phyloP scores from a whole-genome alignment of 352 stramenopile genomes.

The Phytopythium litorale region DNA sequence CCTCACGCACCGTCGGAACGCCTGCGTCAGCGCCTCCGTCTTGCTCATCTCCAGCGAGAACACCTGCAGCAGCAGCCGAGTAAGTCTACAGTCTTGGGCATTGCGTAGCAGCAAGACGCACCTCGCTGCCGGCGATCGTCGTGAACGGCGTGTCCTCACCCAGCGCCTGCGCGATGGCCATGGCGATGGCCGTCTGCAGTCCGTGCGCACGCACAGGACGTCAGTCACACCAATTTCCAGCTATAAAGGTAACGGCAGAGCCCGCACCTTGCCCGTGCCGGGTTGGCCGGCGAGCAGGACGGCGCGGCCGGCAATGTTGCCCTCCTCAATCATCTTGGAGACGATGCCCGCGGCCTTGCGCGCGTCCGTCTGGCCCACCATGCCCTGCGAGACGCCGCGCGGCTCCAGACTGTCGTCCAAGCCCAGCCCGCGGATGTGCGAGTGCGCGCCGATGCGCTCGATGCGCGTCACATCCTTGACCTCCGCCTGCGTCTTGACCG shows the following conservation, averaged over 20 bases:
- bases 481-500: constrained; percentile 84
- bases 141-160: constrained; percentile 99
- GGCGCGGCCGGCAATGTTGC: constrained; percentile 96
- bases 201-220: not conserved
- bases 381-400: constrained; percentile 91
- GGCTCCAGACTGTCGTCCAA: constrained; percentile 97
- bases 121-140: constrained; percentile 96
- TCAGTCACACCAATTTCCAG: not conserved
- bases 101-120: not conserved
- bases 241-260: no score
- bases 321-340: constrained; percentile 98
- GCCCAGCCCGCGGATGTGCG: constrained; percentile 97
- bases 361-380: constrained; percentile 95
- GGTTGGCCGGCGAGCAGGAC: constrained; percentile 97
- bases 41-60: constrained; percentile 99
- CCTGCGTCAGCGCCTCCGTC: constrained; percentile 98
- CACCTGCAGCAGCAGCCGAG: constrained; percentile 40
- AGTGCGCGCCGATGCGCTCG: constrained; percentile 98
- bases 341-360: constrained; percentile 94
- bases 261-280: constrained; percentile 89
- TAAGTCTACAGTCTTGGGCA: no score
- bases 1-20: constrained; percentile 80
- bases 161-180: constrained; percentile 97
- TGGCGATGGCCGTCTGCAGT: constrained; percentile 96
- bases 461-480: constrained; percentile 97